Percentiles rank a stretch among this genome's conserved stretches.
These are phyloP conservation scores for Uncinocarpus reesii DNA, from an alignment of 2,329 filamentous ascomycete species.

Conservation along the genomic window DNA sequence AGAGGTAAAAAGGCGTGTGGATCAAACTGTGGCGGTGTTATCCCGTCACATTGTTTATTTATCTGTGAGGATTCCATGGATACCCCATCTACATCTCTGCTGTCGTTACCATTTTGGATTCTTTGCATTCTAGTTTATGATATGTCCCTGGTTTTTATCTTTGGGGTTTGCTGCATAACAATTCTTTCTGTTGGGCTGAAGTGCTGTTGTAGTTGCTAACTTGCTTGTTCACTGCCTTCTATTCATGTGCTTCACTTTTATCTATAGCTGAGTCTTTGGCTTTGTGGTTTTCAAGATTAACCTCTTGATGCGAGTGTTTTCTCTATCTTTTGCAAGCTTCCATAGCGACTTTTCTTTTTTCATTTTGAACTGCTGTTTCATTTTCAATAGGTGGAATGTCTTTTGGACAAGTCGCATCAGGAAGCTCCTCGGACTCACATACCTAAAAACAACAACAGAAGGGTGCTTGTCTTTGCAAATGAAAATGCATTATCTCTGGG, in stretches of 20 bases:
- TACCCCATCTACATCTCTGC: constrained; percentile 6
- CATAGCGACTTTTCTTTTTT: background rate
- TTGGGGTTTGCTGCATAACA: background rate
- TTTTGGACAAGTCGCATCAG: background rate
- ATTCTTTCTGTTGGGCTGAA: background rate
- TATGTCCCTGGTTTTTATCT: background rate
- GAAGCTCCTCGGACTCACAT: background rate
- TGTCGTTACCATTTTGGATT: constrained; percentile 6
- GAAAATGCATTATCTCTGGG: constrained; percentile 3
- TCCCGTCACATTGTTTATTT: no score
- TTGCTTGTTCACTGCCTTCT: background rate
- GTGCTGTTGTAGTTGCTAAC: background rate
- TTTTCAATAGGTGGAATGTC: background rate
- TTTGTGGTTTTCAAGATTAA: background rate
- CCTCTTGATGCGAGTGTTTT: background rate
- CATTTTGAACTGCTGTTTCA: background rate
- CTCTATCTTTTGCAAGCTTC: background rate
- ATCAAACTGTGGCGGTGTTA: constrained; percentile 5
- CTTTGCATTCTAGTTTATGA: background rate
- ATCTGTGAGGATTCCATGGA: background rate
- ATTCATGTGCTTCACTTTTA: background rate
- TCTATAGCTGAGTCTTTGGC: background rate
- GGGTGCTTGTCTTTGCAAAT: background rate
- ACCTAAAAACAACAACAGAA: background rate
- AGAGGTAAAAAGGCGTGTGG: background rate